Evolutionary conservation across 495 filamentous ascomycete genomes (phyloP).

Genomic region (Aspergillus sclerotiicarbonarius): DNA sequence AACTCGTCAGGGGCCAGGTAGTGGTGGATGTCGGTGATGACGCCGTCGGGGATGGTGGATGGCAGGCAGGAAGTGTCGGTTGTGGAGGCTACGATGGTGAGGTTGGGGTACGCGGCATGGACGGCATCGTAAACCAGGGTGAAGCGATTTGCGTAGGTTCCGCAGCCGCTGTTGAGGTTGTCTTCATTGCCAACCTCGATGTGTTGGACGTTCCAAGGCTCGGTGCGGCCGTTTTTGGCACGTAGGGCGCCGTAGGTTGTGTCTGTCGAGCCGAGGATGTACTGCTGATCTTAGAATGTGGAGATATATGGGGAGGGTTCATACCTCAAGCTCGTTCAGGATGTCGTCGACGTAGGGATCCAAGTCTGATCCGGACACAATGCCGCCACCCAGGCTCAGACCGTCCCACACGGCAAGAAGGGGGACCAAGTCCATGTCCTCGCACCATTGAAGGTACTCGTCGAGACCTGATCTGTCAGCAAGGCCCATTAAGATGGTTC

Average conservation of each 20-base stretch:
- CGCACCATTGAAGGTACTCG: slow-evolving; percentile 65
- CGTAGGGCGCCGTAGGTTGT: slow-evolving; percentile 45
- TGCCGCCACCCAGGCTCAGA: slow-evolving; percentile 55
- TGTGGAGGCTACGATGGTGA: slow-evolving; percentile 46
- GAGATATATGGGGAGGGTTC: background rate
- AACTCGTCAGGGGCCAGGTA: slow-evolving; percentile 53
- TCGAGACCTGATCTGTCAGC: slow-evolving; percentile 22
- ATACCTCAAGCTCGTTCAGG: slow-evolving; percentile 61
- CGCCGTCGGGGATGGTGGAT: slow-evolving; percentile 35
- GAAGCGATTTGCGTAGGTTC: slow-evolving; percentile 42
- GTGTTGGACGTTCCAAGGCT: slow-evolving; percentile 47
- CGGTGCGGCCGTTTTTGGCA: slow-evolving; percentile 43
- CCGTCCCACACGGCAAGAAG: slow-evolving; percentile 60
- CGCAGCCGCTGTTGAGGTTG: slow-evolving; percentile 37
- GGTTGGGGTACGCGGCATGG: slow-evolving; percentile 47
- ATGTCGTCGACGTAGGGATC: slow-evolving; percentile 52
- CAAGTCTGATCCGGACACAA: slow-evolving; percentile 30
- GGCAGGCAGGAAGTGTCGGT: slow-evolving; percentile 18
- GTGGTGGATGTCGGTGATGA: slow-evolving; percentile 47
- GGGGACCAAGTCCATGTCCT: slow-evolving; percentile 61
- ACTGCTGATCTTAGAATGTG: background rate
- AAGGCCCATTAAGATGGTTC: background rate
- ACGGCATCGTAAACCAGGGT: slow-evolving; percentile 47
- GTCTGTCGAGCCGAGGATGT: slow-evolving; percentile 30
- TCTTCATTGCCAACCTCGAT: slow-evolving; percentile 60